Evolutionary conservation across 306 rosid species (phyloP), one percentile per base, ranked within the genome.

Genomic region (Crotalaria pallida): DNA sequence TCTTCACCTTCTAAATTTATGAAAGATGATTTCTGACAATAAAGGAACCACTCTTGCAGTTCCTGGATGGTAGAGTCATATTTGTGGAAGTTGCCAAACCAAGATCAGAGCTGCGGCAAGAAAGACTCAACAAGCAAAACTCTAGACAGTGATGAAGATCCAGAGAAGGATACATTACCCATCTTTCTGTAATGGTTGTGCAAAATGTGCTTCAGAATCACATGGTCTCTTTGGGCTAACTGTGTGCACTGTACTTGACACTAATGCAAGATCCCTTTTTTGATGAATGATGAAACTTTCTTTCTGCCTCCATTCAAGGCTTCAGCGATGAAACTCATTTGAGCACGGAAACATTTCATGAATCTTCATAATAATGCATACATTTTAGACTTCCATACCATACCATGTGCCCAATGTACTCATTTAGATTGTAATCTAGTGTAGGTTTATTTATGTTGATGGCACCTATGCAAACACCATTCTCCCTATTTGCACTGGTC

Each of bases 11-110:
- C 13, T 36, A 9, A 9, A 13, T 10, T 31, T 62, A 36, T 11
- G 15, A 16, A 57, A 77, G 15, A 38, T 38, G 44, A n/a, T 41
- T 51, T 61, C 81, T 77, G 71, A 61, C 69, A 65, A 57, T 61
- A 73, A 48, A 40, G 50, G 31, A 73, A 34, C 13, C 21, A 18
- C 53, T 62, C 69, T 58, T 68, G 77, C 84, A 93, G 98, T 94
- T 90, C 76, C 67, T 90, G 84, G 96, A 94, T 78, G 98, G 97
- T 29, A 88, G 96, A 73, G 98, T 90, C 24, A 90, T 94, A 67
- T 94, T 94, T 83, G 98, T 88, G 76, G 96, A 94, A 87, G 84
- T 90, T 40, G 96, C 98, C 40, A 88, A 83, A 78, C 88, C 89
- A 18, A 87, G 84, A 71, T 87, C 92, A 60, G 87, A 87, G 71